These are phyloP conservation scores for Sechiopsis laciniata DNA, from an alignment of 306 rosid species.

Conservation along the genomic window DNA sequence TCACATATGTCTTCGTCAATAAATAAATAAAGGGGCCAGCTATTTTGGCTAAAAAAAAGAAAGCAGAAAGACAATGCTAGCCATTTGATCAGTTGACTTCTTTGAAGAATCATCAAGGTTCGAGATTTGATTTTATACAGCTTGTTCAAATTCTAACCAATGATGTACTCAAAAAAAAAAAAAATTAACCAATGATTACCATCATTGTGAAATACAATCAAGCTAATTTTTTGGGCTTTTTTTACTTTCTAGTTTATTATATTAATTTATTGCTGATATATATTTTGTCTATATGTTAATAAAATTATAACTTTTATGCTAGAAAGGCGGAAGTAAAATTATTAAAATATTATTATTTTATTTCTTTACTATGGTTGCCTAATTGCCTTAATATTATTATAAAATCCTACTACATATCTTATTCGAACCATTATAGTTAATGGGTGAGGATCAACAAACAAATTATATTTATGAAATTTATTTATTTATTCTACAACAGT, in stretches of 20 bases:
- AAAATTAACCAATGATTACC: background rate
- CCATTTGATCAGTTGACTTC: slow-evolving; percentile 6
- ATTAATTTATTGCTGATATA: too few relatives aligned
- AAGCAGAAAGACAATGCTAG: background rate
- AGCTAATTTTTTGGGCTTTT: background rate
- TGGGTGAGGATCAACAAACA: background rate
- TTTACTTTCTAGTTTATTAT: too few relatives aligned
- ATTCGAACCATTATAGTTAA: background rate
- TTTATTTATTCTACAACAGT: too few relatives aligned
- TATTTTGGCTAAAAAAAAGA: too few relatives aligned
- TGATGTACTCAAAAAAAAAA: too few relatives aligned
- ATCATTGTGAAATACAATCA: background rate
- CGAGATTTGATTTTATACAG: background rate
- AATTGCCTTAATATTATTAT: background rate
- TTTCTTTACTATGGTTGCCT: background rate
- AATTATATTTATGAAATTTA: too few relatives aligned
- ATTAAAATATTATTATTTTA: background rate
- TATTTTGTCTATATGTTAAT: too few relatives aligned
- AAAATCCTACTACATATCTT: background rate
- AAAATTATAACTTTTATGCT: background rate
- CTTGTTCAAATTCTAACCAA: background rate
- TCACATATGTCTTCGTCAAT: too few relatives aligned
- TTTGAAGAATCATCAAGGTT: slow-evolving; percentile 5
- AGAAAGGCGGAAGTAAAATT: background rate
- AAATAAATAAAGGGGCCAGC: too few relatives aligned